Percentiles rank a stretch among this genome's conserved stretches.
Evolutionary conservation across 768 basidiomycete species (phyloP).

Genomic region (Boletus edulis): DNA sequence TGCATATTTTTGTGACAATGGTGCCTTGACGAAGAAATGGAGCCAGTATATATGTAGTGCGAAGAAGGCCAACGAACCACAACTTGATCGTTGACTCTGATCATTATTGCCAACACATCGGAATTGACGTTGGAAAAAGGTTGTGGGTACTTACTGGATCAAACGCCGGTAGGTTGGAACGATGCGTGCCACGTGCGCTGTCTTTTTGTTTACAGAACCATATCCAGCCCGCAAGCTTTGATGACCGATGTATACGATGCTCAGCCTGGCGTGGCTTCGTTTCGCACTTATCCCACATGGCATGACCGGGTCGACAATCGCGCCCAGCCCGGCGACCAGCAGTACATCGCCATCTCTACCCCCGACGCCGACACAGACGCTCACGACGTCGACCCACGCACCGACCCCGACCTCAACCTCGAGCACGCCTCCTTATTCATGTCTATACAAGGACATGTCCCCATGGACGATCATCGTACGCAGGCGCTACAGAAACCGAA

Average conservation of each 20-base stretch:
- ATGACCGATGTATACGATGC: not conserved
- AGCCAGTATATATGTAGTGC: too few species aligned
- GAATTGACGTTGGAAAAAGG: too few species aligned
- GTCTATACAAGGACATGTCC: slow-evolving; percentile 40
- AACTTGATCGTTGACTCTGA: too few species aligned
- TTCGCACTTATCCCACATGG: slow-evolving; percentile 48
- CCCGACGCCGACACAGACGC: not conserved
- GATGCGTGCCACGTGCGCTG: too few species aligned
- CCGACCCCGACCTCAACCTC: slow-evolving; percentile 7
- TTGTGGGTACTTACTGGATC: too few species aligned
- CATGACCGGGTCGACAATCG: slow-evolving; percentile 41
- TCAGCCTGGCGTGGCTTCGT: not conserved
- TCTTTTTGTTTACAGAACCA: slow-evolving; percentile 52
- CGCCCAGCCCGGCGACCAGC: slow-evolving; percentile 21
- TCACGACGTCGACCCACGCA: not conserved
- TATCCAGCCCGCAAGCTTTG: slow-evolving; percentile 34
- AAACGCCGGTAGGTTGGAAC: too few species aligned
- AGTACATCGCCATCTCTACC: not conserved
- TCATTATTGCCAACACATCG: too few species aligned
- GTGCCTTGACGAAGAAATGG: too few species aligned
- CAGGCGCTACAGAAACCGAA: too few species aligned
- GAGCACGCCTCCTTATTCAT: slow-evolving; percentile 11
- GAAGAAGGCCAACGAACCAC: too few species aligned
- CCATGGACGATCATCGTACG: slow-evolving; percentile 39
- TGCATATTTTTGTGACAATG: too few species aligned